phyloP scores from a whole-genome alignment of 2,329 filamentous ascomycete genomes.

The Thyridium curvatum region DNA sequence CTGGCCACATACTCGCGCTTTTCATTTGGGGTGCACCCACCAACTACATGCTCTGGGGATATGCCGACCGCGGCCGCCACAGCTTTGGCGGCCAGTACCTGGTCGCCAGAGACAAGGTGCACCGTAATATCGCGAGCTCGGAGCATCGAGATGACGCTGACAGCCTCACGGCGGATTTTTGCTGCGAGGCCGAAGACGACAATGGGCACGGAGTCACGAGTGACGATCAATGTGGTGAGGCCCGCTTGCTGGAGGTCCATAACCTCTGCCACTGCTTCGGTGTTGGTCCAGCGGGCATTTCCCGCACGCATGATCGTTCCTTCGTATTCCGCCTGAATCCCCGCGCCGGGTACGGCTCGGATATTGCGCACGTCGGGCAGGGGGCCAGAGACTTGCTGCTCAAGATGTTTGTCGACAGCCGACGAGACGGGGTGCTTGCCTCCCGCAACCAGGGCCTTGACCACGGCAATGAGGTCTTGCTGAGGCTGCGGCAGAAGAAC shows the following conservation, averaged over 20 bases:
- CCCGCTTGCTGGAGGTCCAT: conserved; percentile 10
- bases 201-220: conserved; percentile 18
- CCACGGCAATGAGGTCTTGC: conserved; percentile 9
- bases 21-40: conserved; percentile 41
- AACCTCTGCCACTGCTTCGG: conserved; percentile 12
- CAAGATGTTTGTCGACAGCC: conserved; percentile 37
- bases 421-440: conserved; percentile 46
- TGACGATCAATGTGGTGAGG: conserved; percentile 20
- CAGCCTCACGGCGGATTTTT: conserved; percentile 29
- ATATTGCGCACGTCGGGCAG: conserved; percentile 15
- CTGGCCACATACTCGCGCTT: conserved; percentile 46
- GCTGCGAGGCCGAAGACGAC: conserved; percentile 44
- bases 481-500: too few species aligned
- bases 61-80: conserved; percentile 11
- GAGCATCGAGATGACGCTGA: conserved; percentile 35
- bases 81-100: conserved; percentile 17
- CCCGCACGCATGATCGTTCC: conserved; percentile 31
- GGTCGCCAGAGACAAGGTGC: conserved; percentile 53
- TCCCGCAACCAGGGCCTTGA: conserved; percentile 22
- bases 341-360: conserved; percentile 28
- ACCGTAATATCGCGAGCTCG: conserved; percentile 37
- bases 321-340: conserved; percentile 28
- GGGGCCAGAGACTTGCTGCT: conserved; percentile 3
- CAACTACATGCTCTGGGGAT: conserved; percentile 27
- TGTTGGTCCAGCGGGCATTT: conserved; percentile 36